Base-by-base conservation (phyloP, 2,329 filamentous ascomycete species). In the Cordyceps javanica region DNA sequence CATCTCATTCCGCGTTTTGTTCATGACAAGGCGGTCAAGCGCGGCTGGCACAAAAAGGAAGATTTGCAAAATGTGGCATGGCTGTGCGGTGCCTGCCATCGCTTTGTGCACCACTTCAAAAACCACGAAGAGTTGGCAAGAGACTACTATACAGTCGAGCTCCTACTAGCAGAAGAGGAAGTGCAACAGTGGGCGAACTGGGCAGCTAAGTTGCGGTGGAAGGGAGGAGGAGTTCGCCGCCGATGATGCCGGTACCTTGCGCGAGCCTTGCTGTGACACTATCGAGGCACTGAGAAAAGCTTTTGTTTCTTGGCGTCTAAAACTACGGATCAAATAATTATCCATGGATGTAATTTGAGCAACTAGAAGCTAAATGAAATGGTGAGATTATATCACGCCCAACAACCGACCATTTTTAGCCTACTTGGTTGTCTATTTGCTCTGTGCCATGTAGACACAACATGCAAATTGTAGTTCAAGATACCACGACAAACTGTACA, bases 21-120 rank as follows among this genome's bases (percentile, higher is more conserved):
- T 59, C 90, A 95, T 70, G 85, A 81, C 8, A 90, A 91, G 68
- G 89, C 82, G 3, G 69, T 90, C 39, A 90, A 89, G 75, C 77
- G 89, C 42, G 88, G 87, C 1, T 95, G 90, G 90, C 89, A 92
- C 74, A 80, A 81, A 3, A 82, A 85, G 61, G 88, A 89, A 69
- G 82, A 85, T 72, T 69, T 95, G 70, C 84, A 89, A 65, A 91
- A 85, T 67, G 91, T 94, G 21, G 90, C 91, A 13, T 95, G 90
- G 90, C 72, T 96, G 63, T 95, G 91, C 71, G 79, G 90, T 51
- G 88, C 90, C 2, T 96, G 91, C 66, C 91, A 96, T 75, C 83
- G 81, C 42, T 91, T 90, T 68, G 89, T 95, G 68, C 91, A 95
- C 75, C 75, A 83, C 39, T 82, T 91, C 67, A 86, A 83, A 34